Evolutionary conservation across 441 rosid genomes (phyloP).

Genomic region (Dalechampia spathulata): DNA sequence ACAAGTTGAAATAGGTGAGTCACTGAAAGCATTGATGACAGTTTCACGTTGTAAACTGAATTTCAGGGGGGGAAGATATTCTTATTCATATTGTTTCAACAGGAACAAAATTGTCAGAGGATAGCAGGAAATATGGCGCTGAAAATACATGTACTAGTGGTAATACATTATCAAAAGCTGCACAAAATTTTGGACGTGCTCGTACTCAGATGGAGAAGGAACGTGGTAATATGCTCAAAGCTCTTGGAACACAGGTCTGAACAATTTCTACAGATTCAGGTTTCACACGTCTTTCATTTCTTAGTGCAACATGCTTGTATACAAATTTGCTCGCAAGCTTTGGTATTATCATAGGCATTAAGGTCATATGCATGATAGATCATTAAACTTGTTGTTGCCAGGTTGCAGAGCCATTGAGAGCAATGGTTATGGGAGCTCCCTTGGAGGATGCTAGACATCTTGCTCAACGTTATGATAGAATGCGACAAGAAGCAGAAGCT

Average conservation of each 20-base stretch:
- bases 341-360: not conserved
- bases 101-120: conserved; percentile 88
- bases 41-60: not conserved
- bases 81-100: conserved; percentile 12
- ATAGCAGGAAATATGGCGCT: conserved; percentile 79
- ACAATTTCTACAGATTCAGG: not conserved
- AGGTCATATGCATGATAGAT: not conserved
- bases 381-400: conserved; percentile 26
- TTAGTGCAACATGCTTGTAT: not conserved
- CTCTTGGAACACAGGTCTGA: conserved; percentile 82
- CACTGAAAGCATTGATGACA: conserved; percentile 8
- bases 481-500: conserved; percentile 88
- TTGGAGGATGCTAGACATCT: conserved; percentile 93
- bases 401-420: conserved; percentile 92
- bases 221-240: conserved; percentile 68
- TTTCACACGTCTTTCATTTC: not conserved
- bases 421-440: conserved; percentile 92
- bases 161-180: conserved; percentile 65
- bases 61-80: conserved; percentile 11
- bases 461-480: conserved; percentile 80
- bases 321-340: not conserved
- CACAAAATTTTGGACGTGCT: conserved; percentile 54
- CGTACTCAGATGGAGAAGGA: conserved; percentile 87
- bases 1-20: conserved; percentile 85
- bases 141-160: conserved; percentile 91